A percentile compares a stretch with the other conserved stretches of the same genome.
Conservation (phyloP, 495 filamentous ascomycete species). For the Choiromyces venosus region DNA sequence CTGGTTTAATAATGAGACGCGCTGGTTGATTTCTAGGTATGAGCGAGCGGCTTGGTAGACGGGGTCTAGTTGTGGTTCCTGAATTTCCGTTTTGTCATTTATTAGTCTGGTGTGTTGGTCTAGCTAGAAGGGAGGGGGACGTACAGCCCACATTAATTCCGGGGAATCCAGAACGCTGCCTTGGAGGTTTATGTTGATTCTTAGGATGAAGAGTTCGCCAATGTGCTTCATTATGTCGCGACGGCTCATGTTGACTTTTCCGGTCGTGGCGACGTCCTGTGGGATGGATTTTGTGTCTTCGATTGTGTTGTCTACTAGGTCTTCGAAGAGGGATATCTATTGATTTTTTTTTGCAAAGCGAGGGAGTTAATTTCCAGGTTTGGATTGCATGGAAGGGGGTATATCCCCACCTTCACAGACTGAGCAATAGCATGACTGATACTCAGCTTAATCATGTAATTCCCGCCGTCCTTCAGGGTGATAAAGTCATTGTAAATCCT, state of each 20-base stretch:
- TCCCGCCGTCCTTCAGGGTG: constrained; percentile 79
- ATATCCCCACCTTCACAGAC: constrained; percentile 67
- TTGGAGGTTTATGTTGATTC: constrained; percentile 97
- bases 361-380: too few species aligned
- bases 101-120: not conserved
- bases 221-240: constrained; percentile 97
- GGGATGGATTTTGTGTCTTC: constrained; percentile 83
- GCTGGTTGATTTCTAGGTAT: constrained; percentile 96
- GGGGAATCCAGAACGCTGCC: constrained; percentile 95
- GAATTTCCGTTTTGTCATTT: not conserved
- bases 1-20: constrained; percentile 84
- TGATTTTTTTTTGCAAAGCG: constrained; percentile 24
- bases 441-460: constrained; percentile 96
- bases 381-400: not conserved
- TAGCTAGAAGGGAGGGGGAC: not conserved
- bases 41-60: constrained; percentile 90
- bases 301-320: constrained; percentile 88
- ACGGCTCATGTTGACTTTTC: constrained; percentile 76
- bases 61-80: constrained; percentile 87
- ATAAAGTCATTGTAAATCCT: constrained; percentile 99
- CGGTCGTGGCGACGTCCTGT: constrained; percentile 80
- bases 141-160: constrained; percentile 85
- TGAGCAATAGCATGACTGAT: constrained; percentile 93
- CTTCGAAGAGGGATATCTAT: constrained; percentile 94
- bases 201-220: constrained; percentile 90